Conservation (phyloP, 768 basidiomycete species). For the Lactarius hengduanensis region DNA sequence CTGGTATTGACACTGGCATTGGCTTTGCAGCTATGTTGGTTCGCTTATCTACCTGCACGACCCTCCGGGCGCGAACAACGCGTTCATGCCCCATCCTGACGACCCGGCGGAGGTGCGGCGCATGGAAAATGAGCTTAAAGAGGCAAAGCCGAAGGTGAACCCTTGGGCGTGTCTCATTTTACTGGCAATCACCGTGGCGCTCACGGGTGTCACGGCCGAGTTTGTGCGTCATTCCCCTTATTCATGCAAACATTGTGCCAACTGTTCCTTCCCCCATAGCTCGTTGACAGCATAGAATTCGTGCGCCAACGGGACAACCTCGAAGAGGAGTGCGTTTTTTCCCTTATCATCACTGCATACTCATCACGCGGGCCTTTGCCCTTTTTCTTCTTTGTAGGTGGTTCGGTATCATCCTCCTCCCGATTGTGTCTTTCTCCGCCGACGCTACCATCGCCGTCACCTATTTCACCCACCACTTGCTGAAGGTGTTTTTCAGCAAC, state of each 20-base stretch:
- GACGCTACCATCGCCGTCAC: no score
- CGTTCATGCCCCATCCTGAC: slow-evolving; percentile 41
- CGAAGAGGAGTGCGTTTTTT: neutral
- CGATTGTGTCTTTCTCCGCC: no score
- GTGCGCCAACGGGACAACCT: slow-evolving; percentile 47
- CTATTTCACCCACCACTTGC: no score
- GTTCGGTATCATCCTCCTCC: no score
- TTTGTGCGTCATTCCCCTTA: slow-evolving; percentile 45
- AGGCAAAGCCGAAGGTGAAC: slow-evolving; percentile 57
- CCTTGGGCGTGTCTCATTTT: slow-evolving; percentile 60
- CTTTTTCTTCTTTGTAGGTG: no score
- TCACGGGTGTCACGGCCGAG: slow-evolving; percentile 71
- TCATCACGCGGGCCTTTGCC: no score
- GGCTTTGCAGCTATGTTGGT: slow-evolving; percentile 50
- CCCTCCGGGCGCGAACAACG: slow-evolving; percentile 50
- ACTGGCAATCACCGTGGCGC: slow-evolving; percentile 50
- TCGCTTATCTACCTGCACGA: slow-evolving; percentile 71
- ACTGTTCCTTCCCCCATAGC: slow-evolving; percentile 36
- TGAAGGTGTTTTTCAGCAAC: no score
- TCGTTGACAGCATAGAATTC: slow-evolving; percentile 62
- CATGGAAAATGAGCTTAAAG: slow-evolving; percentile 42
- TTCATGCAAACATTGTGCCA: neutral
- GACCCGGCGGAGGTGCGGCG: slow-evolving; percentile 37
- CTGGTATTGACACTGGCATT: slow-evolving; percentile 4
- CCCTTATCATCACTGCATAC: no score